Evolutionary conservation across 805 yeast species (phyloP), one percentile per base, ranked within the genome.

Genomic region (Candida tallmaniae): DNA sequence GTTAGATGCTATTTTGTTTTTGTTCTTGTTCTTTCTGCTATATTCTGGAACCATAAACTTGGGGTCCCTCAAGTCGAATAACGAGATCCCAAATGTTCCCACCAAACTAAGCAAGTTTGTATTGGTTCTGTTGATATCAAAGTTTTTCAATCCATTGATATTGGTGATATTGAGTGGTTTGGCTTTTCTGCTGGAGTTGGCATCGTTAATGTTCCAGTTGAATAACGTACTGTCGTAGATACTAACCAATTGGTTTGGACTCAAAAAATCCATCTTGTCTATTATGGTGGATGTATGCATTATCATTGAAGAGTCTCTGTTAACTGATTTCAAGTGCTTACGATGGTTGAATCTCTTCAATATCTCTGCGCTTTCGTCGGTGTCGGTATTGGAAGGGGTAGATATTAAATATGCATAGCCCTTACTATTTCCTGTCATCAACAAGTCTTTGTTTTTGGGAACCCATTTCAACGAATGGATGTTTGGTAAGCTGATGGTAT

Each of bases 311-410:
- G 57, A 42, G 32, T 50, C 50, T 36, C 56, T 52, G 38, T 54
- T 53, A 29, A 51, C 52, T 13, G 54, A 43, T 20, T 52, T 55
- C 35, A 84, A 54, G 50, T 80, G 88, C 45, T 79, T 80, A 32
- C 71, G 63, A 60, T 88, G 96, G 56, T 85, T 85, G 62, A 80
- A 88, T 24, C 94, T 65, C 52, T 78, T 83, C 41, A 82, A 61
- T 14, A 88, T 81, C 52, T 79, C 86, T 0, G 96, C 96, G 36
- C 71, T 64, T 16, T 69, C 54, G 15, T 59, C 54, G 3, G 48
- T 69, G 14, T 36, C 36, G n/a, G 12, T 5, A 4, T 60, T 33
- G 30, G 68, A 73, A 1, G 95, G 93, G 6, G 87, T 67, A 12
- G 81, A 64, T 3, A 85, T 75, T 39, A 88, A 54, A 55, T 89